phyloP scores from a whole-genome alignment of 2,329 filamentous ascomycete species.

The Geosmithia putterillii region DNA sequence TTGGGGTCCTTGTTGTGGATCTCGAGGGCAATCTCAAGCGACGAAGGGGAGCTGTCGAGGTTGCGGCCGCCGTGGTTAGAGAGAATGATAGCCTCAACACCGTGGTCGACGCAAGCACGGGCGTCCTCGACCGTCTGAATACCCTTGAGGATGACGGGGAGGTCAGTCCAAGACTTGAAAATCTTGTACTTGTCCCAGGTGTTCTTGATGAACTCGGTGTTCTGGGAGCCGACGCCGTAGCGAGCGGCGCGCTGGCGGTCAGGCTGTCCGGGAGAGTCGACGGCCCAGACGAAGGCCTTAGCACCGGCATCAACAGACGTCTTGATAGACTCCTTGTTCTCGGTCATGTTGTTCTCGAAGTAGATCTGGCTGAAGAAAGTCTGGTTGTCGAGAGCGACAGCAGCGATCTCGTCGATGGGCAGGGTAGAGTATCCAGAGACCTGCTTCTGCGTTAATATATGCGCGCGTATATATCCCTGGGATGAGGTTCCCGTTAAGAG shows the following conservation, averaged over 20 bases:
- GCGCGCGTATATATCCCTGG: neutral
- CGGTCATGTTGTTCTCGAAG: conserved; percentile 15
- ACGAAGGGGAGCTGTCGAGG: conserved; percentile 23
- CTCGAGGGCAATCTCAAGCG: conserved; percentile 24
- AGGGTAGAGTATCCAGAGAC: conserved; percentile 15
- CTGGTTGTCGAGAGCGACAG: conserved; percentile 20
- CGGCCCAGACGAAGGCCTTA: conserved; percentile 22
- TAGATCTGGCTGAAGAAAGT: conserved; percentile 23
- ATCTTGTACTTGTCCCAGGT: conserved; percentile 23
- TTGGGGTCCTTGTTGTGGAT: conserved; percentile 22
- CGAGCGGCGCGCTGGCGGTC: conserved; percentile 27
- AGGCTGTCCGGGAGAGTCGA: conserved; percentile 24
- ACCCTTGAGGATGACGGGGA: conserved; percentile 27
- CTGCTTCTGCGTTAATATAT: neutral
- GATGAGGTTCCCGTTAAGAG: neutral
- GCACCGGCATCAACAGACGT: conserved; percentile 18
- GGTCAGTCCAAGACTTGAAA: conserved; percentile 19
- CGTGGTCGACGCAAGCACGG: conserved; percentile 14
- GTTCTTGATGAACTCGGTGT: conserved; percentile 9
- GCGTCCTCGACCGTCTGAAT: conserved; percentile 23
- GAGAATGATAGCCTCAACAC: conserved; percentile 21
- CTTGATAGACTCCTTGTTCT: conserved; percentile 16
- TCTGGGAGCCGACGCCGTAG: conserved; percentile 22
- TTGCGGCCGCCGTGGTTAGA: conserved; percentile 31
- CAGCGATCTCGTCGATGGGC: conserved; percentile 23